Evolutionary conservation across 805 yeast species (phyloP), one percentile per base, ranked within the genome.

Genomic region (Debaryomyces castellii): DNA sequence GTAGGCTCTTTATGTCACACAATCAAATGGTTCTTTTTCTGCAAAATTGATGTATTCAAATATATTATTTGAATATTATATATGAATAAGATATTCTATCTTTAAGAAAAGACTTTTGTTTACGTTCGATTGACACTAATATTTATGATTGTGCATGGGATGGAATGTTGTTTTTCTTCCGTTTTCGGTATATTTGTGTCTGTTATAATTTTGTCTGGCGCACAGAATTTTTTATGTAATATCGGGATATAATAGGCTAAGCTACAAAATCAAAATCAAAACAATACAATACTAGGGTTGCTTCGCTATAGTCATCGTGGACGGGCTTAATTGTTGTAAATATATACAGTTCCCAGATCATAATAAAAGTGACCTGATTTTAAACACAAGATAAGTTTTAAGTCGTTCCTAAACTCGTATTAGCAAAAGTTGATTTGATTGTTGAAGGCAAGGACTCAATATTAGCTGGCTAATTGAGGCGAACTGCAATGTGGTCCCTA

Each of bases 141-240:
- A 30, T 30, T 30, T 30, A 30, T 30, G 34, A 16, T 14, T 30
- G 34, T 30, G 34, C 34, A 30, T 30, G 34, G 34, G 34, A 30
- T 30, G 34, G 20, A 30, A 30, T 30, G 34, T 30, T 30, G 14
- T 18, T 30, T 14, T 30, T 30, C 14, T 30, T 30, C 34, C 34
- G 34, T 16, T 30, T 30, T 30, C 5, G 34, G 34, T 30, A 30
- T 30, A 30, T 30, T 30, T 30, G 34, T 9, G 34, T 16, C 34
- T 30, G 34, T 11, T 3, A 30, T 30, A 30, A 30, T 14, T 30
- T 30, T 4, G 2, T 16, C 8, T 17, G 5, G 34, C 20, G 34
- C 34, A 30, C 34, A 30, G 34, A 14, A 30, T 14, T 30, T 30
- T 30, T 30, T 30, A 28, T 30, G 34, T 30, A 30, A 14, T 30